Percentiles rank a stretch among this genome's conserved stretches.
phyloP scores from a whole-genome alignment of 495 filamentous ascomycete species.

The Evansstolkia leycettana region DNA sequence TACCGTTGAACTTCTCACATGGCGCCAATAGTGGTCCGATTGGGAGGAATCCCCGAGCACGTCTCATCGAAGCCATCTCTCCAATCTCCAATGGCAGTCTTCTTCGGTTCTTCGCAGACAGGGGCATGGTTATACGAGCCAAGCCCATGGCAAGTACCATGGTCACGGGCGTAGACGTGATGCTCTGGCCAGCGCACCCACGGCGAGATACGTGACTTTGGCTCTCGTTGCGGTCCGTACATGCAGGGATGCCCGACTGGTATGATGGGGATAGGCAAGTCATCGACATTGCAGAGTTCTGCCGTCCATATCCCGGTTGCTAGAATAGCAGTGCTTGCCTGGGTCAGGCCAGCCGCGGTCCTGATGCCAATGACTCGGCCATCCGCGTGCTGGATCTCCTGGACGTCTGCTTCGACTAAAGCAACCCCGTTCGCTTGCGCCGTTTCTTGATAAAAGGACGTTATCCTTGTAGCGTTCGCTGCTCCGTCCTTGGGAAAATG shows the following conservation, averaged over 20 bases:
- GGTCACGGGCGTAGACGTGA: slow-evolving; percentile 24
- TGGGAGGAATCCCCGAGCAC: slow-evolving; percentile 9
- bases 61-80: slow-evolving; percentile 11
- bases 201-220: slow-evolving; percentile 8
- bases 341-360: slow-evolving; percentile 8
- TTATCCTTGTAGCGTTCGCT: slow-evolving; percentile 15
- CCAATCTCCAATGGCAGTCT: slow-evolving; percentile 17
- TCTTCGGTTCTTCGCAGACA: slow-evolving; percentile 8
- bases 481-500: slow-evolving; percentile 19
- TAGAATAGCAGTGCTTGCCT: slow-evolving; percentile 12
- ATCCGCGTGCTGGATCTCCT: slow-evolving; percentile 7
- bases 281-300: slow-evolving; percentile 8
- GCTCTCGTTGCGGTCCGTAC: slow-evolving; percentile 11
- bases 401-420: slow-evolving; percentile 13
- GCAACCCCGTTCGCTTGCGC: slow-evolving; percentile 11
- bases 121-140: slow-evolving; percentile 22
- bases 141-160: slow-evolving; percentile 18
- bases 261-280: slow-evolving; percentile 16
- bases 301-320: slow-evolving; percentile 23
- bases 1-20: slow-evolving; percentile 20
- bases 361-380: slow-evolving; percentile 12
- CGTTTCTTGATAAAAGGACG: slow-evolving; percentile 13
- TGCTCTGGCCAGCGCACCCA: slow-evolving; percentile 23
- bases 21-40: slow-evolving; percentile 9
- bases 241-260: slow-evolving; percentile 26